Evolutionary conservation across 768 basidiomycete species (phyloP).

Genomic region (Hirschioporus abietinus): DNA sequence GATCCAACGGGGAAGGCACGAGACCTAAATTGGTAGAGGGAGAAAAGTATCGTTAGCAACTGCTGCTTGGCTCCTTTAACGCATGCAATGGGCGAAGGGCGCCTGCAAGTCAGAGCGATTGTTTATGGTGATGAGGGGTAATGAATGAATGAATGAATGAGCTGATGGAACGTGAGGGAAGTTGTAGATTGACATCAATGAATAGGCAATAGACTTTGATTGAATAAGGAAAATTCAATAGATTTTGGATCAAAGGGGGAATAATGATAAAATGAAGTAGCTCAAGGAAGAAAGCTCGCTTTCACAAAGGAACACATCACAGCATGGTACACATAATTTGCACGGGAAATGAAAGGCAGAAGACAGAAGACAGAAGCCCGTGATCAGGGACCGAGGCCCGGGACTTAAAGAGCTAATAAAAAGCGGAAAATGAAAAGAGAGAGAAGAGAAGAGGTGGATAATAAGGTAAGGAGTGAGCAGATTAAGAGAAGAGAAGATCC

Average conservation of each 20-base stretch:
- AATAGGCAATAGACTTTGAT: not conserved
- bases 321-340: too few species aligned
- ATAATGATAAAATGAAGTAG: not conserved
- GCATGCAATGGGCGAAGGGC: not conserved
- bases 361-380: too few species aligned
- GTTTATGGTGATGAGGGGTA: too few species aligned
- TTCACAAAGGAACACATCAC: too few species aligned
- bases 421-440: not conserved
- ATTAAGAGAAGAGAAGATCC: too few species aligned
- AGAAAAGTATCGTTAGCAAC: not conserved
- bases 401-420: not conserved
- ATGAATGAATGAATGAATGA: not conserved
- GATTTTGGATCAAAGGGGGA: not conserved
- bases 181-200: not conserved
- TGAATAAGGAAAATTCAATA: not conserved
- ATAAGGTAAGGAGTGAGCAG: too few species aligned
- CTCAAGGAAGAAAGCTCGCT: too few species aligned
- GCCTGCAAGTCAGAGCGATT: too few species aligned
- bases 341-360: not conserved
- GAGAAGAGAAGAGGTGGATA: not conserved
- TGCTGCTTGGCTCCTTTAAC: not conserved
- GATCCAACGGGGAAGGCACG: too few species aligned
- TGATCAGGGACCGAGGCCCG: too few species aligned
- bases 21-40: not conserved
- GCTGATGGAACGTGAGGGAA: not conserved